These are phyloP conservation scores for Bassia scoparia DNA, from an alignment of 148 eudicot species.

Conservation along the genomic window DNA sequence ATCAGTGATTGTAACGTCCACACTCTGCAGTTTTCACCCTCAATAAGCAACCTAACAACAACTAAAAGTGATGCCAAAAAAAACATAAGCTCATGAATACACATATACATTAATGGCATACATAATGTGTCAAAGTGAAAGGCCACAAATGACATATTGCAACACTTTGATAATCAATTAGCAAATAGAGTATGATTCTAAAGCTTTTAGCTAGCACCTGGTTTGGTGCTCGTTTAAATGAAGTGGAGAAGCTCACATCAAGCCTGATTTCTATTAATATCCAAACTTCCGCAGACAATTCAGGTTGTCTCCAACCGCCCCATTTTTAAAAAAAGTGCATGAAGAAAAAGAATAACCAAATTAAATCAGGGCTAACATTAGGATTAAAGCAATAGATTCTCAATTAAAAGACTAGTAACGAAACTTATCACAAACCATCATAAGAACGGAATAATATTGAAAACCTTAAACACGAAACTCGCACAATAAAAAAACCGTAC, in stretches of 20 bases:
- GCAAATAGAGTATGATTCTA: background rate
- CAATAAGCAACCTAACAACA: slow-evolving; percentile 11
- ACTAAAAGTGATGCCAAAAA: background rate
- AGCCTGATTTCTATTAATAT: slow-evolving; percentile 84
- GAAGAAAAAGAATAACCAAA: slow-evolving; percentile 81
- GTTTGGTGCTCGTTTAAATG: slow-evolving; percentile 71
- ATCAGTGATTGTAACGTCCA: slow-evolving; percentile 42
- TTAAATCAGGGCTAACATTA: no score
- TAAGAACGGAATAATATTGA: no score
- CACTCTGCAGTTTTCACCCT: slow-evolving; percentile 30
- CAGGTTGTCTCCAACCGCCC: slow-evolving; percentile 94
- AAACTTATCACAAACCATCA: no score
- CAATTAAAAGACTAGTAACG: no score
- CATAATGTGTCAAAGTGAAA: background rate
- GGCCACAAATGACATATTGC: background rate
- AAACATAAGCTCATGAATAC: background rate
- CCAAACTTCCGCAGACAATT: slow-evolving; percentile 94
- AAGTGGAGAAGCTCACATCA: slow-evolving; percentile 57
- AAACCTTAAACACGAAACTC: no score
- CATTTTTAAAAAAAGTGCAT: slow-evolving; percentile 88
- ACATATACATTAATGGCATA: background rate
- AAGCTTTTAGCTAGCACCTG: slow-evolving; percentile 40
- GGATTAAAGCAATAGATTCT: no score
- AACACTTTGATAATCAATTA: background rate
- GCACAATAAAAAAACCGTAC: no score